Evolutionary conservation across 2,329 filamentous ascomycete species (phyloP), one percentile per base, ranked within the genome.

Genomic region (Sarocladiaceae sp.): DNA sequence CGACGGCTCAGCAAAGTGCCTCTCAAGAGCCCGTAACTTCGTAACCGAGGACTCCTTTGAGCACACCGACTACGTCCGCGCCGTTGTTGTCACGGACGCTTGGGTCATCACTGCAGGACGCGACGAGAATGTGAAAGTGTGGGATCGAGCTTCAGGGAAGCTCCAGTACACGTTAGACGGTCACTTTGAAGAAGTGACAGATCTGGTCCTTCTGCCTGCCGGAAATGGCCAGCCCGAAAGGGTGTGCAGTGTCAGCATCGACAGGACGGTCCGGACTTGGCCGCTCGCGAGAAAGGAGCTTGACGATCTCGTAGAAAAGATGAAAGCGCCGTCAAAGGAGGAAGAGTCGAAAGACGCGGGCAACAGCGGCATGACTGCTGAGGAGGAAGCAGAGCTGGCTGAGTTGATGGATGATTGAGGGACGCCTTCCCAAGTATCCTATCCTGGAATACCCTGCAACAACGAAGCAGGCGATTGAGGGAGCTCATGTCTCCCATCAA

Each of bases 141-240:
- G 91, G 91, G 85, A 95, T 60, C 67, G 76, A 37, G 59, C 80
- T 48, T 83, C 80, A 7, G 88, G 87, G 4, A 80, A 83, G 59
- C 68, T 94, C 24, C 76, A 84, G 57, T 85, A 85, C 60, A 76
- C 76, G 6, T 82, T 91, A 48, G 75, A 79, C 29, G 93, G 93
- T 0, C 93, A 98, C 66, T 97, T 80, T 58, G 89, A 98, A 58
- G 93, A 97, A 63, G 83, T 98, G 12, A 96, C 88, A 1, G 88
- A 83, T 27, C 65, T 97, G 33, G 70, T 84, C 2, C 59, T 94
- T 41, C 60, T 89, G 21, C 20, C 44, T 15, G 35, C 19, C 6
- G 37, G 18, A 12, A 43, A 55, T 16, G 63, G 62, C 3, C 52
- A 48, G 6, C 55, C 58, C 4, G 69, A 67, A 16, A 69, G 70